Evolutionary conservation across 202 grass and related monocot genomes (phyloP).

Genomic region (Carex arenaria): DNA sequence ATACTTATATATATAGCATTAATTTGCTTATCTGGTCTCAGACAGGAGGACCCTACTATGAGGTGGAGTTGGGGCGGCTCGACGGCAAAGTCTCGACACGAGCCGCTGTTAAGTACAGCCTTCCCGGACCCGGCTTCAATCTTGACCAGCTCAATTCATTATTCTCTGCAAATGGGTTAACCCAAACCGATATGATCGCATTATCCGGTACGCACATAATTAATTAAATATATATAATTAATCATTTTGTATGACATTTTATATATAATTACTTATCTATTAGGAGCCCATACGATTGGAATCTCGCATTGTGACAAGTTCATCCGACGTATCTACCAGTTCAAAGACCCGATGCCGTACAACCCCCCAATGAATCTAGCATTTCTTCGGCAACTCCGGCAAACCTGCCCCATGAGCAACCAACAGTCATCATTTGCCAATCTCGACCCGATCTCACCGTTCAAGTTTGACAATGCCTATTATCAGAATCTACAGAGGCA

Average conservation of each 20-base stretch:
- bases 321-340: conserved; percentile 59
- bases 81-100: conserved; percentile 61
- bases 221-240: no score
- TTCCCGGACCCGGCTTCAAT: conserved; percentile 59
- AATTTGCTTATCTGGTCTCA: not conserved
- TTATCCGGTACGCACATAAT: conserved; percentile 36
- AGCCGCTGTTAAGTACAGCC: conserved; percentile 53
- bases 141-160: conserved; percentile 57
- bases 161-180: conserved; percentile 54
- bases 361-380: conserved; percentile 71
- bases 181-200: conserved; percentile 72
- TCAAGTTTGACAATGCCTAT: conserved; percentile 74
- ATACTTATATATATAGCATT: not conserved
- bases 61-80: conserved; percentile 62
- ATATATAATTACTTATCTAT: not conserved
- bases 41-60: conserved; percentile 57
- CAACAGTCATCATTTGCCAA: conserved; percentile 28
- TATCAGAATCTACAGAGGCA: conserved; percentile 65
- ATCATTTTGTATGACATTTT: no score
- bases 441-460: conserved; percentile 53
- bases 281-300: conserved; percentile 78
- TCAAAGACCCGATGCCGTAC: conserved; percentile 32
- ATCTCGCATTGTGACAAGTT: conserved; percentile 79
- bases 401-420: conserved; percentile 44
- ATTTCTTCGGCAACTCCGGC: conserved; percentile 44